Evolutionary conservation across 495 filamentous ascomycete genomes (phyloP).

Genomic region (Podospora didyma): DNA sequence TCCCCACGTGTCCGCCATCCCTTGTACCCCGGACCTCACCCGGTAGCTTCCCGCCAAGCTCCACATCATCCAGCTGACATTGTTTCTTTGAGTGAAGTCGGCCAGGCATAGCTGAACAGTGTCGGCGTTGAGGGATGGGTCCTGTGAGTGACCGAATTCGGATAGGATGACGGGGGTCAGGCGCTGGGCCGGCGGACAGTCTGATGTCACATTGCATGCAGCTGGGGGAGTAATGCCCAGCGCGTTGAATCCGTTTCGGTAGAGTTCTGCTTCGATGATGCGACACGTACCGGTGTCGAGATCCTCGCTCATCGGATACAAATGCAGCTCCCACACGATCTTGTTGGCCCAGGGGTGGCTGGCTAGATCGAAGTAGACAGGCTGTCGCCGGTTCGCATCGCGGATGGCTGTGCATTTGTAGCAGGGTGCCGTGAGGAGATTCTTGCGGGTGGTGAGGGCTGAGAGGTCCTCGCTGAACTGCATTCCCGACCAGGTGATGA

Average conservation of each 20-base stretch:
- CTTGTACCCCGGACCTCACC: conserved; percentile 38
- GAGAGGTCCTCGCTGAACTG: conserved; percentile 49
- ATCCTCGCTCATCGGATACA: conserved; percentile 43
- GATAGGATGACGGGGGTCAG: conserved; percentile 45
- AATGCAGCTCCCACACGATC: conserved; percentile 52
- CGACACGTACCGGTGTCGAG: conserved; percentile 40
- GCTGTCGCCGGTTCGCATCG: conserved; percentile 24
- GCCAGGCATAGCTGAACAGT: conserved; percentile 46
- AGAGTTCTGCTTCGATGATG: conserved; percentile 39
- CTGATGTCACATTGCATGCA: conserved; percentile 22
- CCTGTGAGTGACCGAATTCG: conserved; percentile 46
- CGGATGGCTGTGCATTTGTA: conserved; percentile 43
- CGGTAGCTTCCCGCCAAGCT: conserved; percentile 42
- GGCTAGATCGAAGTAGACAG: conserved; percentile 26
- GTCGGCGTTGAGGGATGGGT: conserved; percentile 33
- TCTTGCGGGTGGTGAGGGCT: conserved; percentile 39
- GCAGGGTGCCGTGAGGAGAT: conserved; percentile 38
- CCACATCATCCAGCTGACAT: conserved; percentile 55
- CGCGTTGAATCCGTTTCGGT: conserved; percentile 46
- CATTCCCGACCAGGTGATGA: conserved; percentile 55
- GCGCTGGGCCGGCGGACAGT: conserved; percentile 22
- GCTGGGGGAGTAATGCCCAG: conserved; percentile 35
- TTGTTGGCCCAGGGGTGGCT: conserved; percentile 37
- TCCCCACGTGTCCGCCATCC: conserved; percentile 47
- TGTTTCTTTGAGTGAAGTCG: conserved; percentile 38